Evolutionary conservation across 2,329 filamentous ascomycete genomes (phyloP), one percentile per base, ranked within the genome.

Genomic region (Camillea tinctor): DNA sequence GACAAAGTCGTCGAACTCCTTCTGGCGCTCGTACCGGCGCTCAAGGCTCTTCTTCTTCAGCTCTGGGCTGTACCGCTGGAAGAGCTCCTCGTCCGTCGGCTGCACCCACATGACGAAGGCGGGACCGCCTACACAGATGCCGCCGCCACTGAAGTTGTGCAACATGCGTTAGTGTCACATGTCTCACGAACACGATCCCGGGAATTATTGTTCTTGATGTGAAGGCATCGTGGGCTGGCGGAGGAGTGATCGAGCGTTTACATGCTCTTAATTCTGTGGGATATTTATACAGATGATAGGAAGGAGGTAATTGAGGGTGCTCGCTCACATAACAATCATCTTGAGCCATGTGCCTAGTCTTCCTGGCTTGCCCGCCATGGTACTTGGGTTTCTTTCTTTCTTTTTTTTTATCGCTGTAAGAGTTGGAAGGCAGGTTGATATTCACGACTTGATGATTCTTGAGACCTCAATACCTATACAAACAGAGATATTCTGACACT

Each of bases 1-100:
- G 24, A 97, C 90, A 71, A 97, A 98, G 58, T 93, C 85, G 72
- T 97, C 91, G 69, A 97, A 97, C 60, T 97, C 93, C 75, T 93
- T 84, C 72, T 95, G 87, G 61, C 85, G 85, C 73, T 90, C 86
- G 60, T 89, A 82, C 19, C 92, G 85, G 60, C 88, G 85, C 75
- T 93, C 93, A n/a, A 96, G 79, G 63, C 91, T 93, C 71, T 90
- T 86, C 75, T 91, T 91, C 73, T 95, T 91, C n/a, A 99, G 84
- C 36, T 98, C 95, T 0, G 94, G 94, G 75, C 94, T 98, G 80
- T 98, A 98, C 76, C 84, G 87, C 79, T 92, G 82, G 81, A 96
- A 93, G 50, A 99, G 84, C 78, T 98, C 93, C 76, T 97, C 95
- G 69, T 97, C 93, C 13, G 90, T 89, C 1, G 95, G 95, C 52